Evolutionary conservation across 768 basidiomycete genomes (phyloP).

Genomic region (Kwoniella dendrophila): DNA sequence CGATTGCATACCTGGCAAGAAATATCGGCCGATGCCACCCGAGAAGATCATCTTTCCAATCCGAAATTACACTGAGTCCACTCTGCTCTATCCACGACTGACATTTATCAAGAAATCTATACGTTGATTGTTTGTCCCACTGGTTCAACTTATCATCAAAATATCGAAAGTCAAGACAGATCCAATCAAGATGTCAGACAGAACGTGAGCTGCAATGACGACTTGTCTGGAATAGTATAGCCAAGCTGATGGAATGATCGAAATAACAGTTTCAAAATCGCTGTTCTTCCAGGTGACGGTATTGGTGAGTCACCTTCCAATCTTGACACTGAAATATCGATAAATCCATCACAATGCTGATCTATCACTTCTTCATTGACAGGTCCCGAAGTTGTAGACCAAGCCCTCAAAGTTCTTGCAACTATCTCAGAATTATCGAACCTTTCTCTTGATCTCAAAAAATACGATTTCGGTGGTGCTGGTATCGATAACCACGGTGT

Average conservation of each 20-base stretch:
- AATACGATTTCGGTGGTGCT: slow-evolving; percentile 83
- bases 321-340: too few relatives aligned
- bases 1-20: background rate
- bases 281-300: slow-evolving; percentile 91
- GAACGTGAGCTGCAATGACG: slow-evolving; percentile 30
- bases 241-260: too few relatives aligned
- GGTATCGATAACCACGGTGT: slow-evolving; percentile 88
- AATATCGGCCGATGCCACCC: slow-evolving; percentile 12
- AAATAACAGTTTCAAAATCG: slow-evolving; percentile 73
- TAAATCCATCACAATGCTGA: background rate
- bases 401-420: slow-evolving; percentile 82
- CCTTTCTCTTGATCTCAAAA: slow-evolving; percentile 72
- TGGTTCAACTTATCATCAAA: background rate
- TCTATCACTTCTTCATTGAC: background rate
- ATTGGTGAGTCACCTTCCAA: slow-evolving; percentile 68
- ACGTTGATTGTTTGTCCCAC: background rate
- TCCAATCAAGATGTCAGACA: slow-evolving; percentile 32
- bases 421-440: slow-evolving; percentile 67
- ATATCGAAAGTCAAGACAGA: background rate
- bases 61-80: slow-evolving; percentile 2
- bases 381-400: slow-evolving; percentile 87
- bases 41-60: slow-evolving; percentile 3
- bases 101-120: slow-evolving; percentile 4
- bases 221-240: too few relatives aligned
- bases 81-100: background rate